Conservation (phyloP, 1,284 basidiomycete species). For the Tremellales sp. region DNA sequence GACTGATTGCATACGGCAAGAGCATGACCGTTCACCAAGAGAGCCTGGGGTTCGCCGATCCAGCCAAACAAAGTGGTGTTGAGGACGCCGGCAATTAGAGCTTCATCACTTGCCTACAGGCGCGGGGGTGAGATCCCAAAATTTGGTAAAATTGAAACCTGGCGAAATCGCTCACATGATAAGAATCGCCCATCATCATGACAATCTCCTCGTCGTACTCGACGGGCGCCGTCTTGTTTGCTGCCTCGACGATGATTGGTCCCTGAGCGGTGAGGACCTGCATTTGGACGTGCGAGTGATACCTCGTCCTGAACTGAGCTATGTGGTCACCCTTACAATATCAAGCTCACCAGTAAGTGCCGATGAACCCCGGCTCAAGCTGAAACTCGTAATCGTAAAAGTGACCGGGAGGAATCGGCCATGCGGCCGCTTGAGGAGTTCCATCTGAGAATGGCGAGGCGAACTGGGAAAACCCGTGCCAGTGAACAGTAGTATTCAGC, state of each 20-base stretch:
- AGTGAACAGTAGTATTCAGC: slow-evolving; percentile 13
- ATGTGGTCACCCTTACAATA: neutral
- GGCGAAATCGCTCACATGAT: slow-evolving; percentile 11
- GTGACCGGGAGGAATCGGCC: slow-evolving; percentile 12
- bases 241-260: slow-evolving; percentile 12
- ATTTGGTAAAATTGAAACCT: neutral
- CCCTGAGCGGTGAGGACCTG: slow-evolving; percentile 12
- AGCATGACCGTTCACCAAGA: slow-evolving; percentile 10
- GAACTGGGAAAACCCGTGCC: slow-evolving; percentile 11
- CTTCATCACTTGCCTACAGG: slow-evolving; percentile 8
- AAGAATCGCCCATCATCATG: slow-evolving; percentile 12
- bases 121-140: neutral
- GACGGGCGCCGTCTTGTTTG: slow-evolving; percentile 3
- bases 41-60: slow-evolving; percentile 11
- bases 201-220: slow-evolving; percentile 15
- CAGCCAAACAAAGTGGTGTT: slow-evolving; percentile 9
- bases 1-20: slow-evolving; percentile 5
- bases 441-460: slow-evolving; percentile 10
- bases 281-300: slow-evolving; percentile 11
- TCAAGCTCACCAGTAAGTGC: neutral
- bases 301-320: slow-evolving; percentile 3
- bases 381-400: slow-evolving; percentile 17
- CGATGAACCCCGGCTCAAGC: slow-evolving; percentile 1
- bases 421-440: slow-evolving; percentile 7
- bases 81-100: slow-evolving; percentile 5